Conservation (phyloP, 1,284 basidiomycete species). For the Sporisorium scitamineum region DNA sequence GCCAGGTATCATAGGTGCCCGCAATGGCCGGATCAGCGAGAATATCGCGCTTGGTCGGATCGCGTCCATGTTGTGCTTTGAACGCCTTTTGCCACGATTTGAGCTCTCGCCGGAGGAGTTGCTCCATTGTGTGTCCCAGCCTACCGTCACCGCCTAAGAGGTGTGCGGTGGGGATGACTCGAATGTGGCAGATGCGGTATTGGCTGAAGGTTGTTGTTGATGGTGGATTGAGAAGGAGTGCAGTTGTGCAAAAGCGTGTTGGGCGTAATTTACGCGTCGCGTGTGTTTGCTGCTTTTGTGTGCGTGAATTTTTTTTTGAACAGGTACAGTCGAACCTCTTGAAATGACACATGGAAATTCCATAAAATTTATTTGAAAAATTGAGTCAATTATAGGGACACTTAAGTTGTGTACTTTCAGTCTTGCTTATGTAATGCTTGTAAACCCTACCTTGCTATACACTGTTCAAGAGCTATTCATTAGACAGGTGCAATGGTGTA, state of each 20-base stretch:
- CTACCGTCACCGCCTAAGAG: too few relatives aligned
- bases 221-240: background rate
- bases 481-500: too few relatives aligned
- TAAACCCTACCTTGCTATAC: too few relatives aligned
- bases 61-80: conserved; percentile 51
- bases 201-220: background rate
- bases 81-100: conserved; percentile 51
- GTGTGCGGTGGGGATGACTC: background rate
- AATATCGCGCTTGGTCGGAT: conserved; percentile 61
- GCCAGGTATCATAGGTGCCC: conserved; percentile 59
- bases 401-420: too few relatives aligned
- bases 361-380: too few relatives aligned
- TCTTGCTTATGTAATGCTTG: too few relatives aligned
- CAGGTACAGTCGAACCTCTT: too few relatives aligned
- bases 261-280: background rate
- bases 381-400: too few relatives aligned
- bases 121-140: conserved; percentile 54
- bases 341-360: too few relatives aligned
- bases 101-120: conserved; percentile 47
- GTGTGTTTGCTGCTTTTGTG: background rate
- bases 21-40: conserved; percentile 52
- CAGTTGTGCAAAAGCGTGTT: background rate
- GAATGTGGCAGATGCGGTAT: too few relatives aligned
- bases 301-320: too few relatives aligned
- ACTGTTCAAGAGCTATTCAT: too few relatives aligned